Conservation (phyloP, 2,329 filamentous ascomycete genomes). For the Penicillium sp. region DNA sequence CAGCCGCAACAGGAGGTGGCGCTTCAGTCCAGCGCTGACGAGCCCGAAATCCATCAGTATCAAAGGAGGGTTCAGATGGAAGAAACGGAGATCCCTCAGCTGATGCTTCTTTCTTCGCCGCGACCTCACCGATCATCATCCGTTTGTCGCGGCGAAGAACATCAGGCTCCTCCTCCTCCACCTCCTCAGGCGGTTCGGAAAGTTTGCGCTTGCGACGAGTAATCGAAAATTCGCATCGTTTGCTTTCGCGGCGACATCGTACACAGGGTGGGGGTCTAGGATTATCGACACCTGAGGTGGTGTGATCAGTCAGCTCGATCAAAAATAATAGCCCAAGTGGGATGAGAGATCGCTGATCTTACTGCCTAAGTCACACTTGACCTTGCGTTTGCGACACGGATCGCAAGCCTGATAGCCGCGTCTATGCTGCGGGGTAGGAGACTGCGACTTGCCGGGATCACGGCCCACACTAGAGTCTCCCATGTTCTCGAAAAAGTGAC, state of each 20-base stretch:
- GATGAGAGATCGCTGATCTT: constrained; percentile 26
- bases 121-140: constrained; percentile 55
- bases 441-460: constrained; percentile 31
- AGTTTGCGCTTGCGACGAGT: constrained; percentile 89
- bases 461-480: constrained; percentile 18
- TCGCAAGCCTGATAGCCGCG: constrained; percentile 53
- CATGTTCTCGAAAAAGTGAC: constrained; percentile 19
- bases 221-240: constrained; percentile 95
- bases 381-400: constrained; percentile 51
- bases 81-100: constrained; percentile 29
- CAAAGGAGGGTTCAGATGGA: constrained; percentile 27
- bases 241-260: constrained; percentile 89
- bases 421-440: constrained; percentile 42
- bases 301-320: constrained; percentile 15
- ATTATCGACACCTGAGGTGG: constrained; percentile 69
- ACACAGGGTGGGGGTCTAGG: constrained; percentile 92
- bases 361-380: constrained; percentile 52
- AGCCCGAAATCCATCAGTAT: constrained; percentile 23
- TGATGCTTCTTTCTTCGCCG: constrained; percentile 27
- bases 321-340: constrained; percentile 5
- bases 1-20: constrained; percentile 14
- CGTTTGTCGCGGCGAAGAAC: constrained; percentile 46
- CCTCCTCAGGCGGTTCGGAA: constrained; percentile 45
- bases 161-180: constrained; percentile 45
- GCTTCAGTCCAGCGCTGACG: constrained; percentile 34